These are phyloP conservation scores for Coniochaeta pulveracea DNA, from an alignment of 2,329 filamentous ascomycete genomes.

Conservation along the genomic window DNA sequence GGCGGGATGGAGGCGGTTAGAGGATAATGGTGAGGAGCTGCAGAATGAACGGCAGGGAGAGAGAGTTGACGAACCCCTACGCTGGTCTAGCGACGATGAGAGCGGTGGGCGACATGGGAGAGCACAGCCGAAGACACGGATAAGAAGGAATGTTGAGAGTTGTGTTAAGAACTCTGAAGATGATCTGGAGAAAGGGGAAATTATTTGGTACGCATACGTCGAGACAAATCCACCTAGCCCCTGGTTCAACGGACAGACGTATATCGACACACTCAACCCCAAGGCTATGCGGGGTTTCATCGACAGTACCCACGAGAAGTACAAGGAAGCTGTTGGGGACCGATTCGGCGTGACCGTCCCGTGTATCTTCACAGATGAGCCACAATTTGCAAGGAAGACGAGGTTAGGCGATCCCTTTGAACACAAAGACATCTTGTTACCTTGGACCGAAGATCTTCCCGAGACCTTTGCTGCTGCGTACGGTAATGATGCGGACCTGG, in stretches of 20 bases:
- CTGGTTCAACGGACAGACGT: slow-evolving; percentile 21
- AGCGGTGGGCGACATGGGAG: no score
- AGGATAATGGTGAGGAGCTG: no score
- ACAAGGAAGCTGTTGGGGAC: slow-evolving; percentile 16
- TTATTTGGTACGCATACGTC: slow-evolving; percentile 20
- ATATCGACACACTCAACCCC: slow-evolving; percentile 17
- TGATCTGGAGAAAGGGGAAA: slow-evolving; percentile 11
- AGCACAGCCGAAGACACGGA: no score
- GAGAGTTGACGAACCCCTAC: no score
- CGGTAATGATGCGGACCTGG: slow-evolving; percentile 9
- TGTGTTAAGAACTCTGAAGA: slow-evolving; percentile 7
- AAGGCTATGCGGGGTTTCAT: slow-evolving; percentile 17
- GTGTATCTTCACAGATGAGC: slow-evolving; percentile 21
- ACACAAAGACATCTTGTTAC: slow-evolving; percentile 16
- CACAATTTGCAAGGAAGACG: slow-evolving; percentile 19
- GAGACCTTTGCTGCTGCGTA: slow-evolving; percentile 15
- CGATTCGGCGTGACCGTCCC: slow-evolving; percentile 17
- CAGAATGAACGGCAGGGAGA: no score
- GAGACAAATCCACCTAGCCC: slow-evolving; percentile 16
- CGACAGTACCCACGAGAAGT: slow-evolving; percentile 18
- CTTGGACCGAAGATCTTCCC: slow-evolving; percentile 18
- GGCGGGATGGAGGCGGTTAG: no score
- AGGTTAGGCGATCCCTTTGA: slow-evolving; percentile 14
- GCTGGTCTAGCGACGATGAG: no score
- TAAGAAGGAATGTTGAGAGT: neutral